Base-by-base conservation (phyloP, 116 monocot genomes). In the Iris pallida region DNA sequence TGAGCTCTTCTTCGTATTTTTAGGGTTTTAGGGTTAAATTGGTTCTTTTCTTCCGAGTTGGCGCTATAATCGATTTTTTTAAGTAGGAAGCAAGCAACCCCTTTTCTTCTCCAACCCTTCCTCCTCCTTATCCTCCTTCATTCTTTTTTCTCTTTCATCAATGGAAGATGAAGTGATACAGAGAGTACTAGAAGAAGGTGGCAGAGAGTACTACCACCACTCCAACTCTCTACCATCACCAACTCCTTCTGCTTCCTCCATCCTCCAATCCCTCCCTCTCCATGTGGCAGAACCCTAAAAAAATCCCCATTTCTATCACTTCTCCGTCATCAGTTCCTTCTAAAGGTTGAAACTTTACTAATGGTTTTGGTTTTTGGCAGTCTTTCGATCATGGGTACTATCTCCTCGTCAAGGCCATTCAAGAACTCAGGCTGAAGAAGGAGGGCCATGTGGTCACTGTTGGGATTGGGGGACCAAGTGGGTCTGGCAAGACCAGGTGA, bases 331-430 rank as follows among this genome's bases (percentile, higher is more conserved):
- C 30, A 30, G 3, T 30, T 30, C 30, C 30, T 30, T 30, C 30
- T 30, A 30, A 30, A 30, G 30, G 30, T 53, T 53, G 2, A 54
- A n/a, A 17, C 5, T 47, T 49, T 4, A 42, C 17, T 65, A 10
- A 56, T 51, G 2, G 16, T 1, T 63, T 30, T 11, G 16, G 4
- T 55, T 14, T 17, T 54, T 8, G 4, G 17, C 71, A 94, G 90
- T 86, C 98, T 19, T 98, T 98, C 69, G 98, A 98, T 77, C 98
- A 88, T 46, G 98, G 98, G 2, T 98, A 83, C 76, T 90, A 98
- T 69, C 83, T 93, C 15, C 78, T 98, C 5, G 90, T 98, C 18
- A 98, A 98, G 59, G 87, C 98, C 61, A 93, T 98, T 52, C 98
- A 98, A 65, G 98, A 98, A 68, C 85, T 92, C 30, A 74, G 98